Conservation (phyloP, 2,329 filamentous ascomycete genomes). For the Colletotrichum brevisporum region DNA sequence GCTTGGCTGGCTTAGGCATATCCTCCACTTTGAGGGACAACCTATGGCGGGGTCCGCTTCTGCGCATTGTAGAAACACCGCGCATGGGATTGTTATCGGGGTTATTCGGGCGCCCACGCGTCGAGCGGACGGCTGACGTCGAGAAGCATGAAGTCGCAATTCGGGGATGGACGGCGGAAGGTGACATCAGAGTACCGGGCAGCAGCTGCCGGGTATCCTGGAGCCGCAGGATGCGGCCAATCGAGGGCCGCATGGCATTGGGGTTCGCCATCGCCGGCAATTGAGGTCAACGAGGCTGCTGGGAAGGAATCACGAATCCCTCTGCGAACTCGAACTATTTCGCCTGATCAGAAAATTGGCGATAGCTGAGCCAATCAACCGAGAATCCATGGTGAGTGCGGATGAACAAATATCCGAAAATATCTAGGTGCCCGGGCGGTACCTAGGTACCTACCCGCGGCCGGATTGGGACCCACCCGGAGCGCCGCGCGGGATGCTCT, state of each 20-base stretch:
- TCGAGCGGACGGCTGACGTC: conserved; percentile 64
- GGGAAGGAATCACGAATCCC: conserved; percentile 26
- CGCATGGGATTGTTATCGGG: conserved; percentile 84
- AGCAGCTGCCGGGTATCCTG: conserved; percentile 31
- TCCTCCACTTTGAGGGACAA: conserved; percentile 80
- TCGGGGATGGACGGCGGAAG: conserved; percentile 22
- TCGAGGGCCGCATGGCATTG: conserved; percentile 47
- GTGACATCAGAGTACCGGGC: conserved; percentile 5
- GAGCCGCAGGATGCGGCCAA: conserved; percentile 47
- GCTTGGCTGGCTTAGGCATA: conserved; percentile 79
- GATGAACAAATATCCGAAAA: conserved; percentile 31
- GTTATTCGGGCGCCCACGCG: conserved; percentile 58
- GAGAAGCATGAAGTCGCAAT: conserved; percentile 59
- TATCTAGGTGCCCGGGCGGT: neutral
- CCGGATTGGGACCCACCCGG: too few species aligned
- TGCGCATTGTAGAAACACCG: conserved; percentile 84
- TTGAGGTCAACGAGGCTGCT: conserved; percentile 32
- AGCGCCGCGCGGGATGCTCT: too few species aligned
- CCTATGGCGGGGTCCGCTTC: conserved; percentile 81
- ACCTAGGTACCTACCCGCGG: too few species aligned
- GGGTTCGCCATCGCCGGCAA: conserved; percentile 48
- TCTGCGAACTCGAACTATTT: conserved; percentile 34
- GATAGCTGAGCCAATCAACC: conserved; percentile 29
- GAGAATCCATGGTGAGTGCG: conserved; percentile 11
- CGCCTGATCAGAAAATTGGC: conserved; percentile 35